A percentile compares a stretch with the other conserved stretches of the same genome.
Evolutionary conservation across 345 rosid species (phyloP).

Genomic region (Laguncularia racemosa): DNA sequence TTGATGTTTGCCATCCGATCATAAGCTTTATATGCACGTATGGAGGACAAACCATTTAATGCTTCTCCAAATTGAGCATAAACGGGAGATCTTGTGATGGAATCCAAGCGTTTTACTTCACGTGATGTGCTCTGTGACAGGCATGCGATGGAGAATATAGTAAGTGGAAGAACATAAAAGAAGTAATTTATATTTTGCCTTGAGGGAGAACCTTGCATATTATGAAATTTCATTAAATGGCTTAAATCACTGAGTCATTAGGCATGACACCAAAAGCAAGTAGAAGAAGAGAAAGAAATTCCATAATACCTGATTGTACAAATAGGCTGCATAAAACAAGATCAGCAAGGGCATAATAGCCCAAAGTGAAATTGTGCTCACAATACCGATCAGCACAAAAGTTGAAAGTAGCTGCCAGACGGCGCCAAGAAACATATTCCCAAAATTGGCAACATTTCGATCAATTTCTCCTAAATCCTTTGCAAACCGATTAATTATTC

Average conservation of each 20-base stretch:
- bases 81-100: constrained; percentile 77
- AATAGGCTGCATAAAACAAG: constrained; percentile 79
- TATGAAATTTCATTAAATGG: not conserved
- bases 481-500: constrained; percentile 86
- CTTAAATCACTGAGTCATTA: not conserved
- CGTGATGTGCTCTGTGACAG: constrained; percentile 73
- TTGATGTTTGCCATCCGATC: constrained; percentile 68
- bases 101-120: constrained; percentile 89
- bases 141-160: constrained; percentile 4
- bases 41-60: constrained; percentile 75
- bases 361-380: constrained; percentile 92
- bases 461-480: constrained; percentile 92
- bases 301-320: constrained; percentile 79
- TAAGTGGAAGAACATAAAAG: too few species aligned
- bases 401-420: constrained; percentile 88
- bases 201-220: too few species aligned
- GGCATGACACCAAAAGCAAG: not conserved
- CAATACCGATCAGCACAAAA: constrained; percentile 74
- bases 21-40: constrained; percentile 89
- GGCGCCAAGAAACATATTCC: constrained; percentile 71
- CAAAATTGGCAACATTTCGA: constrained; percentile 56
- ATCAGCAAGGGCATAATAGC: constrained; percentile 86
- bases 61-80: constrained; percentile 99
- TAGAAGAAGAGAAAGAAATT: not conserved
- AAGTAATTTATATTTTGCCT: too few species aligned